Percentiles rank a stretch among this genome's conserved stretches.
Evolutionary conservation across 345 rosid species (phyloP).

Genomic region (Pelargonium nanum): DNA sequence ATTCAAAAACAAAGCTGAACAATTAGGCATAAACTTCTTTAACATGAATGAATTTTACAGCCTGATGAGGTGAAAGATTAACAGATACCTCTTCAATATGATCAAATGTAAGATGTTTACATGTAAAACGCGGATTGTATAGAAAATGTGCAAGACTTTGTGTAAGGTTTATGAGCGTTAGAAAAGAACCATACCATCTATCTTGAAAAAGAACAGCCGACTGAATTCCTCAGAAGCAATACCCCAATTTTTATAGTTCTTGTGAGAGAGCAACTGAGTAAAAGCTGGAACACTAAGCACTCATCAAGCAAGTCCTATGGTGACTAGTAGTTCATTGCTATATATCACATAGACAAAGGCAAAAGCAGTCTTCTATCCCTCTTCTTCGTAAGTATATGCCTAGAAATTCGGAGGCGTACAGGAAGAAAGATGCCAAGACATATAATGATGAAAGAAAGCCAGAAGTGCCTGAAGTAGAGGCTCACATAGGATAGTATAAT

Average conservation of each 20-base stretch:
- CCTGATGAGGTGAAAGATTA: not conserved
- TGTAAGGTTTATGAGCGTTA: not conserved
- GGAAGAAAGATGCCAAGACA: constrained; percentile 30
- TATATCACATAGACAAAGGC: constrained; percentile 24
- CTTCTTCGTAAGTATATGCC: constrained; percentile 29
- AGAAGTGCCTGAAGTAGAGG: constrained; percentile 22
- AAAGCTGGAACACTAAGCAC: not conserved
- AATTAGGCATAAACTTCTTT: too few relatives aligned
- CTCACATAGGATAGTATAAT: constrained; percentile 22
- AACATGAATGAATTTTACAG: not conserved
- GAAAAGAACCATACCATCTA: not conserved
- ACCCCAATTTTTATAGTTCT: not conserved
- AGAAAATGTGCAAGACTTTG: not conserved
- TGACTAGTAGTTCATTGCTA: not conserved
- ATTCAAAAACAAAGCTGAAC: too few relatives aligned
- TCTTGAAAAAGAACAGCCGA: too few relatives aligned
- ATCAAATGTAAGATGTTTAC: not conserved
- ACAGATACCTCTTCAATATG: not conserved
- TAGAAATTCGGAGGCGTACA: constrained; percentile 22
- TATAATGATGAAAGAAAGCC: constrained; percentile 20
- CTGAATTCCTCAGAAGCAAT: not conserved
- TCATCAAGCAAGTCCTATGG: not conserved
- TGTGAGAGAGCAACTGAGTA: not conserved
- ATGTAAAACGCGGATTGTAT: not conserved
- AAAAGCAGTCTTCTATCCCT: constrained; percentile 41